Conservation (phyloP, 2,329 filamentous ascomycete genomes). For the Spiromastix sp. region DNA sequence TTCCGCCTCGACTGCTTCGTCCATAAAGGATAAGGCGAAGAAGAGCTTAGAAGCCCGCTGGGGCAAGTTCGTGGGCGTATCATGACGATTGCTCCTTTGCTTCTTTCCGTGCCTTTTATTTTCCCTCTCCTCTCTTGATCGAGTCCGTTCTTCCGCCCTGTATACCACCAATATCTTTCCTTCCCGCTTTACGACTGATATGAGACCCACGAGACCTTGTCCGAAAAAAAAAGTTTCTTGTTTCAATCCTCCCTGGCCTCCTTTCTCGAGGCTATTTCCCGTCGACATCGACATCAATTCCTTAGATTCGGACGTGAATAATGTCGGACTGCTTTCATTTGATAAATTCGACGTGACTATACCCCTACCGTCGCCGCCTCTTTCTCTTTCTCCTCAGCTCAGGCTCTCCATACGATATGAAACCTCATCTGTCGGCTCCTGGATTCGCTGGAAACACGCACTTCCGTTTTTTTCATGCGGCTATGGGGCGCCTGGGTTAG, state of each 20-base stretch:
- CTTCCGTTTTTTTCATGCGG: too few species aligned
- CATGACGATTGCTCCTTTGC: slow-evolving; percentile 12
- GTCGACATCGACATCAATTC: too few species aligned
- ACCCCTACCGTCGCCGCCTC: too few species aligned
- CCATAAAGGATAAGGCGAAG: slow-evolving; percentile 25
- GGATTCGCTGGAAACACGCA: too few species aligned
- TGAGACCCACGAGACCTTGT: slow-evolving; percentile 5
- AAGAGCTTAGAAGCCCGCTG: slow-evolving; percentile 29
- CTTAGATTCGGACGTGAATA: too few species aligned
- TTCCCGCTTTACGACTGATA: slow-evolving; percentile 8
- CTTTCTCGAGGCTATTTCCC: not conserved
- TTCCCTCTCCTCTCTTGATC: not conserved
- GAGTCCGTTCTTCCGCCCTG: not conserved
- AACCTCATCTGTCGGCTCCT: too few species aligned
- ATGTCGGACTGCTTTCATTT: too few species aligned
- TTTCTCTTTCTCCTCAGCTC: too few species aligned
- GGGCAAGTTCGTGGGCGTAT: slow-evolving; percentile 29
- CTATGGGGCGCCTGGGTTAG: too few species aligned
- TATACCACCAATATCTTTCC: slow-evolving; percentile 2
- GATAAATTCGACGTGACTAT: too few species aligned
- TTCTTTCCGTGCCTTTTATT: slow-evolving; percentile 1
- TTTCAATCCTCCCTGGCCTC: not conserved
- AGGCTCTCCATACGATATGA: too few species aligned
- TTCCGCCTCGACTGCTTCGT: slow-evolving; percentile 24
- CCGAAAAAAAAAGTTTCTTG: not conserved